Percentiles rank a stretch among this genome's conserved stretches.
Conservation (phyloP, 2,329 filamentous ascomycete species). For the Mycosphaerella arachidis region DNA sequence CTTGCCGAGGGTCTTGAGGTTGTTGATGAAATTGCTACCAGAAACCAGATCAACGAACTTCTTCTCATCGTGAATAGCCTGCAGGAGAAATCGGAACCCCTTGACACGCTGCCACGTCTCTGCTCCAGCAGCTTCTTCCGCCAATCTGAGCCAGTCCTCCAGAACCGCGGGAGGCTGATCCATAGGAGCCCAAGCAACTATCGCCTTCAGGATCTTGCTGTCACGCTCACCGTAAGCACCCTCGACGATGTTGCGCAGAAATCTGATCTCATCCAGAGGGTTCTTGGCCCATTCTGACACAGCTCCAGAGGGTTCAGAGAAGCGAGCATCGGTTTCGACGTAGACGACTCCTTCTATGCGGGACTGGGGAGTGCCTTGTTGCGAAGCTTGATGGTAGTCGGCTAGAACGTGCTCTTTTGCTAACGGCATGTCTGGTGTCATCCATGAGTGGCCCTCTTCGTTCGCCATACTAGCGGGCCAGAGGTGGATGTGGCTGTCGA, state of each 20-base stretch:
- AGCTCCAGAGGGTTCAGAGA: conserved; percentile 16
- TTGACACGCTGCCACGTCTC: conserved; percentile 62
- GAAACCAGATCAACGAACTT: conserved; percentile 35
- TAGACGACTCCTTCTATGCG: conserved; percentile 65
- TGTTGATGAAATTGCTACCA: conserved; percentile 34
- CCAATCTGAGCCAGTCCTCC: conserved; percentile 60
- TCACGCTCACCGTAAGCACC: conserved; percentile 46
- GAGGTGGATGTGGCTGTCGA: conserved; percentile 91
- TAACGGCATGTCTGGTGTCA: conserved; percentile 55
- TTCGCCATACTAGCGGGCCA: conserved; percentile 63
- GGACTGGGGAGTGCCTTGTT: conserved; percentile 36
- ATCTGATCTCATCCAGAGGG: conserved; percentile 68
- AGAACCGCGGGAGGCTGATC: conserved; percentile 59
- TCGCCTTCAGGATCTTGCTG: conserved; percentile 57
- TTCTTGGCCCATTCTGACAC: conserved; percentile 57
- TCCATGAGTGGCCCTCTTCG: conserved; percentile 65
- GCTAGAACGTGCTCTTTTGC: conserved; percentile 55
- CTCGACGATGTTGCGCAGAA: conserved; percentile 61
- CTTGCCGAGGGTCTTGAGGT: conserved; percentile 57
- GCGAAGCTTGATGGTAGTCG: conserved; percentile 29
- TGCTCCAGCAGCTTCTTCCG: conserved; percentile 57
- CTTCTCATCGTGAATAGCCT: conserved; percentile 43
- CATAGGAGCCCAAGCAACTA: conserved; percentile 84
- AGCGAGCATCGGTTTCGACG: conserved; percentile 71
- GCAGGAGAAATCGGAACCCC: conserved; percentile 78